Conservation (phyloP, 2,329 filamentous ascomycete species). For the Paracamarosporium sp. region DNA sequence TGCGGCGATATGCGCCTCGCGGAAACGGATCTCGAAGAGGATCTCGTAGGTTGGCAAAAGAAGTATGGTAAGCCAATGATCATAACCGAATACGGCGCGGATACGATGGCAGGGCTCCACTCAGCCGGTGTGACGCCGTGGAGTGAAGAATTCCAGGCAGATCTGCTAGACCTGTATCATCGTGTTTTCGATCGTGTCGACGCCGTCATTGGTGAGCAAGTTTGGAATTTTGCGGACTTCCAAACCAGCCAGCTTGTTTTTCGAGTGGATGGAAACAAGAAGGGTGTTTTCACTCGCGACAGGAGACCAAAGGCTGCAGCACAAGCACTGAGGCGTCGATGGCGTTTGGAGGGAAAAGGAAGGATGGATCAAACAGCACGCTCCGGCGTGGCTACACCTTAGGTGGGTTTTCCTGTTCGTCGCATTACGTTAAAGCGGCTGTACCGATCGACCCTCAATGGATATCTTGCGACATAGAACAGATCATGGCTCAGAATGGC, state of each 20-base stretch:
- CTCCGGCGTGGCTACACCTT: neutral
- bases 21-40: conserved; percentile 8
- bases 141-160: conserved; percentile 16
- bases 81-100: conserved; percentile 18
- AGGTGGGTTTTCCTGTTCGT: too few relatives aligned
- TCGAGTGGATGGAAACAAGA: conserved; percentile 17
- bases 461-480: too few relatives aligned
- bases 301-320: conserved; percentile 11
- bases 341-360: neutral
- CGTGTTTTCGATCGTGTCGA: conserved; percentile 13
- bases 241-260: conserved; percentile 12
- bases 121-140: conserved; percentile 6
- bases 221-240: conserved; percentile 19
- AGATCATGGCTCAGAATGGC: too few relatives aligned
- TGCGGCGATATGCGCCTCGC: conserved; percentile 14
- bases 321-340: conserved; percentile 5
- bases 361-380: neutral
- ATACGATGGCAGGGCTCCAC: conserved; percentile 15
- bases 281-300: conserved; percentile 15
- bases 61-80: conserved; percentile 18
- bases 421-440: too few relatives aligned
- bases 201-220: conserved; percentile 12
- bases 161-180: conserved; percentile 11
- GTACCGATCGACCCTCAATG: too few relatives aligned
- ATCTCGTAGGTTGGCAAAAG: conserved; percentile 9